A percentile compares a stretch with the other conserved stretches of the same genome.
Evolutionary conservation across 176 grass and related monocot genomes (phyloP).

Genomic region (Puccinellia tenuiflora): DNA sequence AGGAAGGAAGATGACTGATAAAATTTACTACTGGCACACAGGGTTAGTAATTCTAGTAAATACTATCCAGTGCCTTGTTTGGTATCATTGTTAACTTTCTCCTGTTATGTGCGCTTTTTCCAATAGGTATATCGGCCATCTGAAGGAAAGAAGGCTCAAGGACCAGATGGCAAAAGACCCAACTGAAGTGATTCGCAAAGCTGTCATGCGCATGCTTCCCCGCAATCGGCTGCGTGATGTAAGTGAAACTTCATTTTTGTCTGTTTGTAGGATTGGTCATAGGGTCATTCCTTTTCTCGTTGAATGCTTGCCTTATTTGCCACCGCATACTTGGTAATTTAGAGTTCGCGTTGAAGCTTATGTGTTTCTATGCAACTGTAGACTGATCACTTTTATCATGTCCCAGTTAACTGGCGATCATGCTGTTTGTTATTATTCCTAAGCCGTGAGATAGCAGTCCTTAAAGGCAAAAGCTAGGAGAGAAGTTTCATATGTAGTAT

Average conservation of each 20-base stretch:
- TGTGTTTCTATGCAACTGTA: neutral
- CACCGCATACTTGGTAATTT: neutral
- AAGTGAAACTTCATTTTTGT: constrained; percentile 36
- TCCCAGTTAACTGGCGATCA: neutral
- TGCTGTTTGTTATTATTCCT: neutral
- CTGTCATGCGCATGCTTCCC: constrained; percentile 94
- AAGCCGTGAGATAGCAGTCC: neutral
- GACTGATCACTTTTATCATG: neutral
- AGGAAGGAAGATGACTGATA: constrained; percentile 89
- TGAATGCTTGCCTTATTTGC: neutral
- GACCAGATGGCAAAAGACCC: constrained; percentile 95
- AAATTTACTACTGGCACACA: constrained; percentile 95
- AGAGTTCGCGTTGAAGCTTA: neutral
- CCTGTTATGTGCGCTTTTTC: neutral
- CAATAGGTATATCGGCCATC: constrained; percentile 74
- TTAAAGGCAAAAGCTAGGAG: neutral
- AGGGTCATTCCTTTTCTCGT: neutral
- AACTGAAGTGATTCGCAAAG: constrained; percentile 95
- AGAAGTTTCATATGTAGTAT: neutral
- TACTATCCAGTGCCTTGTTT: neutral
- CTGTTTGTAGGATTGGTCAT: constrained; percentile 4
- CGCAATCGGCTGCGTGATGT: constrained; percentile 95
- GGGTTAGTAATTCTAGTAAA: constrained; percentile 42
- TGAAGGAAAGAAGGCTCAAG: constrained; percentile 90
- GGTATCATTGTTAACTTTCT: neutral